These are phyloP conservation scores for Thielaviopsis populi DNA, from an alignment of 2,329 filamentous ascomycete genomes.

Conservation along the genomic window DNA sequence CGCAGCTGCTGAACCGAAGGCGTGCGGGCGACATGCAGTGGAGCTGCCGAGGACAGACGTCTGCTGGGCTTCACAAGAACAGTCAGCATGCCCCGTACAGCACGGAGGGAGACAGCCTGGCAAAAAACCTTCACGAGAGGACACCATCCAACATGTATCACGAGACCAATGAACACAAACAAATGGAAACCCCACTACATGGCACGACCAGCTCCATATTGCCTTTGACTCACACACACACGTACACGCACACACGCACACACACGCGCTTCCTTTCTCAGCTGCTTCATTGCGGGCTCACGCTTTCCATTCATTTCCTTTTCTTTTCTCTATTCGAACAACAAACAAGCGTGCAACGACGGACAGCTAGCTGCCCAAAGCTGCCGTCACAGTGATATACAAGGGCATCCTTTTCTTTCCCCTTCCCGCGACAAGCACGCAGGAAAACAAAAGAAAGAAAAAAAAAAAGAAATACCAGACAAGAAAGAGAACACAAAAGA, in stretches of 20 bases:
- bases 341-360: not conserved
- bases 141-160: not conserved
- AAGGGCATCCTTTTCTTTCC: not conserved
- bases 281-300: not conserved
- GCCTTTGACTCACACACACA: not conserved
- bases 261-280: not conserved
- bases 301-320: not conserved
- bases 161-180: not conserved
- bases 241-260: not conserved
- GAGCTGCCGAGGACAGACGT: not conserved
- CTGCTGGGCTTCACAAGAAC: not conserved
- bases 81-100: not conserved
- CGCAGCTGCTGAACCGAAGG: not conserved
- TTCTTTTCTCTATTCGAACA: constrained; percentile 4
- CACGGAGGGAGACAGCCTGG: not conserved
- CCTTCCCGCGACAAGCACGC: not conserved
- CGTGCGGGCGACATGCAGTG: not conserved
- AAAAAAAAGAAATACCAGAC: not conserved
- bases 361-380: not conserved
- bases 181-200: not conserved
- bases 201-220: not conserved
- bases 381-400: constrained; percentile 13
- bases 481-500: too few relatives aligned
- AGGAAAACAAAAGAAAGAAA: not conserved
- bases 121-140: not conserved